Evolutionary conservation across 495 filamentous ascomycete genomes (phyloP), one percentile per base, ranked within the genome.

Genomic region (Xylaria palmicola): DNA sequence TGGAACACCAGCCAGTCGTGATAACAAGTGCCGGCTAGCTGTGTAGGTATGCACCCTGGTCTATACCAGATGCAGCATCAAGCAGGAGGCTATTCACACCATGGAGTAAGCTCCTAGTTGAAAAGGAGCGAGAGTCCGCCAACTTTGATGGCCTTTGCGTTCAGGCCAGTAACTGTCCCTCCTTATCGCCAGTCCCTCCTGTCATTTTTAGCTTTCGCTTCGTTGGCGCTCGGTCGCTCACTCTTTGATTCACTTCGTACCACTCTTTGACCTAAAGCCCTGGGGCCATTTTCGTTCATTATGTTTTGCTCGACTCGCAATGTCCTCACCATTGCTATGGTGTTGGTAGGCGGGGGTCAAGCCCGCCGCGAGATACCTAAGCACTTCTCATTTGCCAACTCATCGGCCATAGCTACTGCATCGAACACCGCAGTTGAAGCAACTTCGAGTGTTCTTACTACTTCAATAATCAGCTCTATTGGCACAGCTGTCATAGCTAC

Each of bases 201-300:
- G 15, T 32, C 17, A 9, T 57, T 34, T 22, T 7, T 4, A 26
- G 17, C 50, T 24, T 58, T 37, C 27, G 41, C 29, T 48, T 48
- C 55, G 26, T 37, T 36, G 7, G 55, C 30, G 55, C 55, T 58
- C 12, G 55, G 40, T 58, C 55, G 55, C 55, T 37, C 24, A 26
- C 15, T 58, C 22, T 37, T 58, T 48, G 40, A 22, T 48, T 58
- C 27, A 10, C n/a, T 48, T 47, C 55, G 32, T 37, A n/a, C n/a
- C 55, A 48, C 12, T 58, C 55, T 6, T 58, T 58, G 55, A 58
- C 12, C 30, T 15, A 4, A 49, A 5, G 22, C n/a, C 13, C 36
- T 37, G 4, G 26, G n/a, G 2, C 8, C 39, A 8, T 32, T 57
- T 47, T 57, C 41, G 13, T 29, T 44, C 55, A 47, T 17, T 22